Evolutionary conservation across 1,139 yeast species (phyloP).

Genomic region (Hansenula sp.): DNA sequence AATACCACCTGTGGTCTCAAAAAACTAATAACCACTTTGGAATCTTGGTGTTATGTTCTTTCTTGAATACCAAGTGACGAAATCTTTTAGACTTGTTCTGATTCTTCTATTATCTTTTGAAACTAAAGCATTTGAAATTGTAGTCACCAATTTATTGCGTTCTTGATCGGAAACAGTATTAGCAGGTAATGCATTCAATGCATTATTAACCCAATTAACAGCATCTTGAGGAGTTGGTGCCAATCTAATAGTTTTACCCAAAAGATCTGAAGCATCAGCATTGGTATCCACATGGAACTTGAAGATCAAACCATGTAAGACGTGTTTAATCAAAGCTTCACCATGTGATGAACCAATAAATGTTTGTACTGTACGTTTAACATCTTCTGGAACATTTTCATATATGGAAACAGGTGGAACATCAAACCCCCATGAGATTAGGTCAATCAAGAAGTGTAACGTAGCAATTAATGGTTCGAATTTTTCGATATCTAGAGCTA

Average conservation of each 20-base stretch:
- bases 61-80: constrained; percentile 78
- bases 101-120: constrained; percentile 74
- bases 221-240: constrained; percentile 35
- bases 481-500: constrained; percentile 57
- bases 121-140: constrained; percentile 56
- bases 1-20: too few species aligned
- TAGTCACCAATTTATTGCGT: constrained; percentile 51
- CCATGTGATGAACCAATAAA: constrained; percentile 48
- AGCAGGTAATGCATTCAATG: constrained; percentile 51
- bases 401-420: constrained; percentile 74
- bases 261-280: constrained; percentile 72
- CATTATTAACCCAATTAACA: constrained; percentile 56
- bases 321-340: constrained; percentile 45
- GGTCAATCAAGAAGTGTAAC: constrained; percentile 73
- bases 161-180: constrained; percentile 65
- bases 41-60: constrained; percentile 62
- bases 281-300: constrained; percentile 69
- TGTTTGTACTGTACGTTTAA: constrained; percentile 45
- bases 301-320: constrained; percentile 66
- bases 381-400: constrained; percentile 51
- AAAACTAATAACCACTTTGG: constrained; percentile 2
- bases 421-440: constrained; percentile 79
- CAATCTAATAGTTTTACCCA: constrained; percentile 62
- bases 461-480: constrained; percentile 68
- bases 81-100: constrained; percentile 67